Evolutionary conservation across 2,329 filamentous ascomycete genomes (phyloP).

Genomic region (Fusarium aywerte): DNA sequence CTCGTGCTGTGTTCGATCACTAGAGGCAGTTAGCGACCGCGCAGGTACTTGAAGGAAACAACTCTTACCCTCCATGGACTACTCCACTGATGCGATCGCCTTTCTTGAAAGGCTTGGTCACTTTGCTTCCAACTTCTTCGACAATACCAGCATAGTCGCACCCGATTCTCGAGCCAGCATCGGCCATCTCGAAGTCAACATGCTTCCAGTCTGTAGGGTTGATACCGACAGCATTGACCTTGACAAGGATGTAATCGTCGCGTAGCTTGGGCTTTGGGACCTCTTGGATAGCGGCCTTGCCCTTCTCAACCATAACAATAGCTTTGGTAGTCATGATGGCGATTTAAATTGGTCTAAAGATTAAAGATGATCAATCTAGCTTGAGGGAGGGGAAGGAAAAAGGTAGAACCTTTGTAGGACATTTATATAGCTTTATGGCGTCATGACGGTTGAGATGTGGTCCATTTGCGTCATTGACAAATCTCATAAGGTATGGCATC

Average conservation of each 20-base stretch:
- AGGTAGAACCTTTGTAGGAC: neutral
- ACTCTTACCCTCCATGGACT: slow-evolving; percentile 20
- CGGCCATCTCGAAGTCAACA: slow-evolving; percentile 33
- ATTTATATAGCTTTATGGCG: neutral
- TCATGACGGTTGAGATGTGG: neutral
- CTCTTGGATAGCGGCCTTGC: slow-evolving; percentile 10
- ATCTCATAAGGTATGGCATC: neutral
- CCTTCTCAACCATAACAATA: slow-evolving; percentile 12
- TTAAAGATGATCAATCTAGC: neutral
- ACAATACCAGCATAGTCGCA: slow-evolving; percentile 62
- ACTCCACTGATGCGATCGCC: slow-evolving; percentile 58
- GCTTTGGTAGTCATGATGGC: slow-evolving; percentile 14
- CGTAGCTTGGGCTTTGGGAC: slow-evolving; percentile 13
- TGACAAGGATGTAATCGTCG: slow-evolving; percentile 47
- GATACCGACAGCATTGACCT: slow-evolving; percentile 48
- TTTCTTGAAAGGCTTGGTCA: slow-evolving; percentile 53
- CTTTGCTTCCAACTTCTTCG: slow-evolving; percentile 56
- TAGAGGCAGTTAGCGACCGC: neutral
- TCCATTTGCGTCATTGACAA: neutral
- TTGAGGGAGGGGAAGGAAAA: neutral
- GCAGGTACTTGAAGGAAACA: neutral
- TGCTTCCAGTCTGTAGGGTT: slow-evolving; percentile 52
- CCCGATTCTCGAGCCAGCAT: slow-evolving; percentile 46
- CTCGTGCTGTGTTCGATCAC: slow-evolving; percentile 17
- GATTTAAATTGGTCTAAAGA: neutral